Evolutionary conservation across 2,329 filamentous ascomycete species (phyloP), one percentile per base, ranked within the genome.

Genomic region (Cadophora sp.): DNA sequence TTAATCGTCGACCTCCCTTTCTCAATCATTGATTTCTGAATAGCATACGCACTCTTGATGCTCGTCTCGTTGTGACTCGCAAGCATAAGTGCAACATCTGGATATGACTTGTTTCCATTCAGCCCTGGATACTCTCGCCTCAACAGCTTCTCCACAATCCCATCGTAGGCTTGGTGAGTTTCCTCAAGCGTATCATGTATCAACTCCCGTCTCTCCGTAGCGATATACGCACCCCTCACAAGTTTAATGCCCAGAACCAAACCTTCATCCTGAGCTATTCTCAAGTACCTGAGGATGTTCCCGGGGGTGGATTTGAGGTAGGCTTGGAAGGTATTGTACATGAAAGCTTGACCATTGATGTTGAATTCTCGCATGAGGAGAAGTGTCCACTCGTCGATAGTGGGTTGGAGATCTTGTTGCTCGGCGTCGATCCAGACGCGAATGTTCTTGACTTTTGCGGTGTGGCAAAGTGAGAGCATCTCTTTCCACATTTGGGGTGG

Each of bases 31-130:
- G 56, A 39, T n/a, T 64, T 68, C 43, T 85, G 81, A 33, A 88
- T 80, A 24, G 79, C 80, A 16, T 84, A 83, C 18, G 84, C 86
- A 41, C 79, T 81, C 39, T 82, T 80, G 14, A 96, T 89, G 18
- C 90, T 91, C 55, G 87, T 85, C 55, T 86, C 85, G 76, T 97
- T 97, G 80, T 97, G 94, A 1, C 91, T 91, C 6, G 93, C 93
- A 22, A 97, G 83, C 30, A 97, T 87, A 24, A 96, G 79, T 69
- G 84, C 81, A 45, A 81, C 75, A 11, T 74, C 58, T 1, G 72
- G 63, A 65, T 71, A 68, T 6, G 41, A 41, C 47, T 56, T 64
- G 4, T 50, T 47, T 13, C 33, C 36, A 20, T 58, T 9, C 30
- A 66, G n/a, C 77, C 77, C 79, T 75, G 68, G 80, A 78, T 70